Evolutionary conservation across 306 rosid species (phyloP), one percentile per base, ranked within the genome.

Genomic region (Cyamopsis tetragonoloba): DNA sequence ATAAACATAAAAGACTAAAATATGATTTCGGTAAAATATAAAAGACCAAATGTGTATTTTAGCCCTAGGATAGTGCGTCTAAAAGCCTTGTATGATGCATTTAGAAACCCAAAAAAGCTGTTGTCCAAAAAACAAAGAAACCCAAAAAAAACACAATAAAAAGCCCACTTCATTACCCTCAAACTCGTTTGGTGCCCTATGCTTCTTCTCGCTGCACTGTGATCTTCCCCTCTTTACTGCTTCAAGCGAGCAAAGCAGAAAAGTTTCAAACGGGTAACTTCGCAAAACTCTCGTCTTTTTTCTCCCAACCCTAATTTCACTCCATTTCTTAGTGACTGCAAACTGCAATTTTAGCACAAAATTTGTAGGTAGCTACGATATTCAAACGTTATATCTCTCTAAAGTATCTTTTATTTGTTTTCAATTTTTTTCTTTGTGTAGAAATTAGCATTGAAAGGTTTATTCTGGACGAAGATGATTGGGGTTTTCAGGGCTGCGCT

Each of bases 401-500:
- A n/a, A n/a, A n/a, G n/a, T n/a, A n/a, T n/a, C n/a, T 58, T 18
- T 69, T 57, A 5, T 59, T 1, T 41, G 13, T 23, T 20, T 54
- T 19, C 5, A 1, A 15, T 8, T 1, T 7, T 46, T 0, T 57
- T 57, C 2, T 62, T 24, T 41, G n/a, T n/a, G n/a, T 1, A n/a
- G 3, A 15, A 3, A 13, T 61, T 70, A 28, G 26, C 15, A 44
- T 20, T 31, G 3, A 31, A 31, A 62, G 71, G 71, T 62, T 3
- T 24, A 3, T 50, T 28, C 57, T 62, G 19, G 54, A n/a, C n/a
- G n/a, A 74, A 66, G 62, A 84, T 86, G 73, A 83, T 75, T 68
- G 72, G 82, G 57, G 62, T 80, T 53, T 59, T 86, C 28, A 73
- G 90, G 54, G 77, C 82, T 44, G 79, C 85, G 6, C 28, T 86